phyloP scores from a whole-genome alignment of 768 basidiomycete genomes.

The Lactarius vividus region DNA sequence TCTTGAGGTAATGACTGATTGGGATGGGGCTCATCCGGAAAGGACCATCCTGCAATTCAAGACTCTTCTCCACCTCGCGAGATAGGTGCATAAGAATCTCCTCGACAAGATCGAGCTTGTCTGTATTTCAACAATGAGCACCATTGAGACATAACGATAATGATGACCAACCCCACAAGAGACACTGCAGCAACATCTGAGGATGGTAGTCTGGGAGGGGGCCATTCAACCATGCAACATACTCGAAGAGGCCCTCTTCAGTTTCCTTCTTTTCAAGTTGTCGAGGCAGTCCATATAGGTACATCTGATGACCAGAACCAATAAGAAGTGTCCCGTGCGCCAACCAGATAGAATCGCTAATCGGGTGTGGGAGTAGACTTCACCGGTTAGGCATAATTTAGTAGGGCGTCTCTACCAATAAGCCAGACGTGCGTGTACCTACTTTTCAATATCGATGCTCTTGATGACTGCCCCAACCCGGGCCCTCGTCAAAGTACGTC shows the following conservation, averaged over 20 bases:
- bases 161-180: constrained; percentile 75
- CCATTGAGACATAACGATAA: neutral
- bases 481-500: constrained; percentile 83
- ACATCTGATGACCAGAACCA: constrained; percentile 80
- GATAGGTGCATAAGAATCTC: constrained; percentile 71
- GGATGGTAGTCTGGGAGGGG: constrained; percentile 92
- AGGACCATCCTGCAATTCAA: constrained; percentile 21
- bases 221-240: constrained; percentile 79
- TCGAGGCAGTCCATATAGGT: constrained; percentile 60
- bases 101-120: constrained; percentile 83
- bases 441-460: constrained; percentile 69
- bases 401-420: neutral
- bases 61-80: constrained; percentile 40
- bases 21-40: constrained; percentile 50
- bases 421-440: constrained; percentile 30
- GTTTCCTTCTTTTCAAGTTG: constrained; percentile 28
- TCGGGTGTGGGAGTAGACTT: constrained; percentile 63
- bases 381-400: constrained; percentile 2
- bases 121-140: constrained; percentile 39
- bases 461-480: constrained; percentile 76
- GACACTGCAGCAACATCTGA: constrained; percentile 86
- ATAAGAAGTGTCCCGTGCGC: constrained; percentile 78
- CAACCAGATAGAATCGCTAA: constrained; percentile 90
- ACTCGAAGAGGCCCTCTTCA: constrained; percentile 66
- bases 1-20: constrained; percentile 54